Percentiles rank a stretch among this genome's conserved stretches.
phyloP scores from a whole-genome alignment of 23 red algal genomes.

The Cyanidioschyzon merolae region DNA sequence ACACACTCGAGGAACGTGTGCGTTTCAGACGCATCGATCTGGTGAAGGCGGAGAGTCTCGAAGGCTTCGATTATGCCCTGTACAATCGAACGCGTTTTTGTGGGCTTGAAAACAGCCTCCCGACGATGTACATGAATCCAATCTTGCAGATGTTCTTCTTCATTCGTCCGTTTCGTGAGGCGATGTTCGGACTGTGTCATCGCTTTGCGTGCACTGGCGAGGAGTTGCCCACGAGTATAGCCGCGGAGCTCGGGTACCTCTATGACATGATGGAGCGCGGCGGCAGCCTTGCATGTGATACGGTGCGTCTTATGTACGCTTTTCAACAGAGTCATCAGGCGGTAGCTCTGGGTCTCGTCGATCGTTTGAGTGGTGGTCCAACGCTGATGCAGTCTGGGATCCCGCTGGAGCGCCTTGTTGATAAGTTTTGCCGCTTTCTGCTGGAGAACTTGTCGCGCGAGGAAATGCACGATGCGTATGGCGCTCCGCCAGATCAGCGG shows the following conservation, averaged over 20 bases:
- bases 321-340: conserved; percentile 72
- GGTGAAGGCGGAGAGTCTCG: conserved; percentile 49
- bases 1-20: not conserved
- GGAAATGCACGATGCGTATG: conserved; percentile 15
- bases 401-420: conserved; percentile 46
- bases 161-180: conserved; percentile 40
- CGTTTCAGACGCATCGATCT: conserved; percentile 36
- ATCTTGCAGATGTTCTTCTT: conserved; percentile 73
- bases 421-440: conserved; percentile 70
- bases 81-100: conserved; percentile 63
- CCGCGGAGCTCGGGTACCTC: conserved; percentile 71
- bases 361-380: conserved; percentile 11
- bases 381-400: conserved; percentile 22
- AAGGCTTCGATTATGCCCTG: conserved; percentile 77
- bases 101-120: conserved; percentile 81
- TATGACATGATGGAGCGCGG: conserved; percentile 87
- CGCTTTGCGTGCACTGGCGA: not conserved
- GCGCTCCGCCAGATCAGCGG: conserved; percentile 1
- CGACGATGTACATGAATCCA: conserved; percentile 84
- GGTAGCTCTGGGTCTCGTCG: conserved; percentile 68
- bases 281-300: conserved; percentile 56
- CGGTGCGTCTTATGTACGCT: conserved; percentile 68
- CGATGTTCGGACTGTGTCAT: conserved; percentile 24
- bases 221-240: conserved; percentile 40
- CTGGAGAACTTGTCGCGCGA: conserved; percentile 73